A percentile compares a stretch with the other conserved stretches of the same genome.
These are phyloP conservation scores for Xylariales sp. DNA, from an alignment of 2,329 filamentous ascomycete species.

Conservation along the genomic window DNA sequence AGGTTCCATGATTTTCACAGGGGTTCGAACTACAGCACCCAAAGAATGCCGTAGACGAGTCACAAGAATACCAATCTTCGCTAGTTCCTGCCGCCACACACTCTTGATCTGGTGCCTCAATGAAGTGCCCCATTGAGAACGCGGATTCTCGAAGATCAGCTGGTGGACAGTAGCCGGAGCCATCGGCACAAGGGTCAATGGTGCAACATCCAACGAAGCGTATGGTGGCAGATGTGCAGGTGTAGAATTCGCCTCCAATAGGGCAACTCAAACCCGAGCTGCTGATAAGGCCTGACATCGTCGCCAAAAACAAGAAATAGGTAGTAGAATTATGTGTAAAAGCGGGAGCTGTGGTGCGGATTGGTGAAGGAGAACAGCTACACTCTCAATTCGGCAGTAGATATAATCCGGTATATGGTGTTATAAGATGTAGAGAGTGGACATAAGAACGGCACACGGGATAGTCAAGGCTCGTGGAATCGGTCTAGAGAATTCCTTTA, in stretches of 20 bases:
- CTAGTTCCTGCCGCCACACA: slow-evolving; percentile 19
- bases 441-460: too few species aligned
- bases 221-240: slow-evolving; percentile 22
- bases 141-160: slow-evolving; percentile 24
- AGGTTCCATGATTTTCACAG: slow-evolving; percentile 23
- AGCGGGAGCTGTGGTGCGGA: neutral
- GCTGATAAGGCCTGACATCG: slow-evolving; percentile 10
- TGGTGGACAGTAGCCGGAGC: slow-evolving; percentile 24
- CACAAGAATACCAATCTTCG: slow-evolving; percentile 28
- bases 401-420: too few species aligned
- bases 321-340: neutral
- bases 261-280: slow-evolving; percentile 25
- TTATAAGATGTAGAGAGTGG: too few species aligned
- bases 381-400: too few species aligned
- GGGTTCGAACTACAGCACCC: slow-evolving; percentile 30
- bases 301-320: neutral
- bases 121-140: slow-evolving; percentile 26
- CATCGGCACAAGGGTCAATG: slow-evolving; percentile 28
- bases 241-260: slow-evolving; percentile 23
- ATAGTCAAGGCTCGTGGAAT: too few species aligned
- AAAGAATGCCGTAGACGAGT: slow-evolving; percentile 20
- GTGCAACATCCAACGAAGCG: slow-evolving; percentile 35
- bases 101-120: slow-evolving; percentile 24
- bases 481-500: too few species aligned
- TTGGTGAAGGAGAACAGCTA: too few species aligned